Conservation (phyloP, 768 basidiomycete genomes). For the Kwoniella dejecticola region DNA sequence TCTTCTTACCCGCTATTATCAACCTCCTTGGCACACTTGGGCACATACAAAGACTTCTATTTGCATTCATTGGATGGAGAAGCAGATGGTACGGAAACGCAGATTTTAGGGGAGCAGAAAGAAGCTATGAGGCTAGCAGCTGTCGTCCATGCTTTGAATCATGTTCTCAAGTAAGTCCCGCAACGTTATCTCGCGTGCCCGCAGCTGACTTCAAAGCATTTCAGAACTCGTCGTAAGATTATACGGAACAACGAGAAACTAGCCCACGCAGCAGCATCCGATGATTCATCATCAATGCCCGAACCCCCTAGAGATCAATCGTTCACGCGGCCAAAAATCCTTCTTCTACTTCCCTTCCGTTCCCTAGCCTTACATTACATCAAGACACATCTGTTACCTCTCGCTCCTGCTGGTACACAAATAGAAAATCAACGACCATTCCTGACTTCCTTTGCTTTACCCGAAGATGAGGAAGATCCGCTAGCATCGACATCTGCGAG, state of each 20-base stretch:
- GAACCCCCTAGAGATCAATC: slow-evolving; percentile 83
- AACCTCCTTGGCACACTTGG: slow-evolving; percentile 62
- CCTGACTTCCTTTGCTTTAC: slow-evolving; percentile 76
- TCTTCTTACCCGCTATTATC: slow-evolving; percentile 53
- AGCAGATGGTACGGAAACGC: slow-evolving; percentile 47
- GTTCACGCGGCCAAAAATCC: slow-evolving; percentile 91
- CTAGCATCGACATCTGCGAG: slow-evolving; percentile 61
- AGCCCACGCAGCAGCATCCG: slow-evolving; percentile 62
- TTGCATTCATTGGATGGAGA: slow-evolving; percentile 69
- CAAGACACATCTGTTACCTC: slow-evolving; percentile 72
- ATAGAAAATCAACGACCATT: slow-evolving; percentile 88
- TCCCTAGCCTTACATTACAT: slow-evolving; percentile 83
- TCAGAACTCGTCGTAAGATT: slow-evolving; percentile 83
- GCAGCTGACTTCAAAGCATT: not conserved
- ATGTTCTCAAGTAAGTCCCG: slow-evolving; percentile 75
- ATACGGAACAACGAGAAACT: slow-evolving; percentile 93
- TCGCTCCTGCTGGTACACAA: slow-evolving; percentile 69
- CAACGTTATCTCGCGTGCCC: not conserved
- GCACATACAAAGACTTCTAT: slow-evolving; percentile 74
- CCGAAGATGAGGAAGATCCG: slow-evolving; percentile 70
- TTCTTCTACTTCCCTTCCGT: slow-evolving; percentile 90
- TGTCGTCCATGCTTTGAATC: slow-evolving; percentile 80
- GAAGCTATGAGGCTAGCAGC: slow-evolving; percentile 68
- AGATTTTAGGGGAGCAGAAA: slow-evolving; percentile 57
- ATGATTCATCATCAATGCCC: slow-evolving; percentile 64